Base-by-base conservation (phyloP, 139 green algal genomes). In the Ulvella scutata region DNA sequence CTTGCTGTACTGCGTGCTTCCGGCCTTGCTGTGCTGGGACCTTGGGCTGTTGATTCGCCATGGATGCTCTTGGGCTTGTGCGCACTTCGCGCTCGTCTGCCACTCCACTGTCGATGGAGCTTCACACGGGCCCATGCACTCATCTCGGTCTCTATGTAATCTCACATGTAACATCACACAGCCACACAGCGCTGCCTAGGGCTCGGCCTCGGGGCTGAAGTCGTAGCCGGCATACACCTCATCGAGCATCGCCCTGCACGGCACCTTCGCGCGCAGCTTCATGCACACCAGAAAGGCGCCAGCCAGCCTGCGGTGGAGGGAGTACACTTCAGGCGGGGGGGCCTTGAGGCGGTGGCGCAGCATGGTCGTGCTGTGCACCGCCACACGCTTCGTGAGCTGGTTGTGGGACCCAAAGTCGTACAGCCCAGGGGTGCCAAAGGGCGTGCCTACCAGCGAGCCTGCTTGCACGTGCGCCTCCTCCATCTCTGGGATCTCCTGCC, bases 271-370 rank as follows among this genome's bases (percentile, higher is more conserved):
- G 34, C 85, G 82, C 10, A 98, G 84, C 89, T 97, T 97, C 80
- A 98, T 97, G 83, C 92, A 97, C 21, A 91, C 91, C 60, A 98
- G 79, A 81, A 98, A 98, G 0, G 90, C 88, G 13, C 94, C 94
- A 37, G 82, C 92, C 2, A 98, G 88, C 83, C 96, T 96, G 43
- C 94, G 83, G 80, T 98, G 94, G 51, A 98, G 83, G 4, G 84
- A 93, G 89, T 98, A 98, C 9, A 86, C 86, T 74, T 97, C 93
- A 61, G 97, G 88, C 0, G 94, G 94, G 2, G 94, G 94, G 13
- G 94, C 84, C 2, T 85, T 96, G 26, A 98, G 83, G 2, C 94
- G 78, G 78, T 98, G 88, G 81, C 93, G 89, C 3, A 98, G 78
- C 92, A 98, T 97, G 7, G 92, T 80, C 1, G 77, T 62, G 0